Evolutionary conservation across 768 basidiomycete species (phyloP).

Genomic region (Nidularia pulvinata): DNA sequence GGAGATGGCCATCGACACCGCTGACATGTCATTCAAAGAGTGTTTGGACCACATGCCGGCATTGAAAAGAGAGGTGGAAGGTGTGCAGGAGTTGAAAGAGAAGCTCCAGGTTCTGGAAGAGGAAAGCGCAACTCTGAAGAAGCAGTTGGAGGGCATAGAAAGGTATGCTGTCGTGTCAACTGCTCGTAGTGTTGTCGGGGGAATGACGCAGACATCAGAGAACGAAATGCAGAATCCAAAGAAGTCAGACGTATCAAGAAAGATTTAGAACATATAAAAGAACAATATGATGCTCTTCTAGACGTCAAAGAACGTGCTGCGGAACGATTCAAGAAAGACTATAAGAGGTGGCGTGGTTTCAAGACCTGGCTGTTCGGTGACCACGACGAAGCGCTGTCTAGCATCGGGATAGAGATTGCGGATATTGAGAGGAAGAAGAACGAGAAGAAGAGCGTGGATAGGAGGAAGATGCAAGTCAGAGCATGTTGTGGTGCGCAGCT

Average conservation of each 20-base stretch:
- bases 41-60: slow-evolving; percentile 28
- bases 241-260: slow-evolving; percentile 6
- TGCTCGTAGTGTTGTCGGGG: neutral
- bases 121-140: slow-evolving; percentile 18
- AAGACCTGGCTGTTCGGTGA: slow-evolving; percentile 35
- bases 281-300: slow-evolving; percentile 42
- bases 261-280: slow-evolving; percentile 32
- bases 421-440: no score
- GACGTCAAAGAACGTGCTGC: slow-evolving; percentile 42
- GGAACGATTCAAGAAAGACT: slow-evolving; percentile 21
- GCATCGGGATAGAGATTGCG: no score
- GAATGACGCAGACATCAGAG: no score
- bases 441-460: no score
- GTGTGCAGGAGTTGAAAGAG: slow-evolving; percentile 17
- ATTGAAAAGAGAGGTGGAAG: slow-evolving; percentile 24
- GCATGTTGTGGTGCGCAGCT: no score
- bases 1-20: slow-evolving; percentile 33
- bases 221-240: neutral
- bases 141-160: slow-evolving; percentile 9
- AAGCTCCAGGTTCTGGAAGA: slow-evolving; percentile 14
- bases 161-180: slow-evolving; percentile 5
- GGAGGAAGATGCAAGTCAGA: no score
- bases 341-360: slow-evolving; percentile 44
- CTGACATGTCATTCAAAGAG: slow-evolving; percentile 31
- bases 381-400: no score